These are phyloP conservation scores for Podosphaera fusca DNA, from an alignment of 2,329 filamentous ascomycete genomes.

Conservation along the genomic window DNA sequence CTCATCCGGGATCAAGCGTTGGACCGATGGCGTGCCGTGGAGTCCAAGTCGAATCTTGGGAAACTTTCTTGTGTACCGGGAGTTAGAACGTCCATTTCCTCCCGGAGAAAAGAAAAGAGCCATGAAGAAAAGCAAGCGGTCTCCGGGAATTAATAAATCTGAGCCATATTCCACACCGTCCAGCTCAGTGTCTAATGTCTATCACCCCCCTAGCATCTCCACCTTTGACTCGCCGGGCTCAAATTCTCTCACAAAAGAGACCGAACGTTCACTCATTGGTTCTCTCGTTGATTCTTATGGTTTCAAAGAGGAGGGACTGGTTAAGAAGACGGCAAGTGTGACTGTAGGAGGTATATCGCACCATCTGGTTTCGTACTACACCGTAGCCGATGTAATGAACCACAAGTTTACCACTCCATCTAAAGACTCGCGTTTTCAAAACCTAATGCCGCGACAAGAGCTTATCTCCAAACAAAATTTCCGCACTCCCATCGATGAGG, in stretches of 20 bases:
- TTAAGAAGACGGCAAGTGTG: slow-evolving; percentile 86
- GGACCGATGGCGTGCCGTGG: slow-evolving; percentile 84
- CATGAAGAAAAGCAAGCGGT: slow-evolving; percentile 39
- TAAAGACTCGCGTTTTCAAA: slow-evolving; percentile 25
- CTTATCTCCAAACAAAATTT: slow-evolving; percentile 42
- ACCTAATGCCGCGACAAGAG: slow-evolving; percentile 30
- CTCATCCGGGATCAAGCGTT: slow-evolving; percentile 75
- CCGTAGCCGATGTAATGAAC: slow-evolving; percentile 47
- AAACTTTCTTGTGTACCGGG: slow-evolving; percentile 88
- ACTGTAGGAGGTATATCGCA: slow-evolving; percentile 51
- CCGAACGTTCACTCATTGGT: slow-evolving; percentile 33
- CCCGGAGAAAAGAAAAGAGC: slow-evolving; percentile 71
- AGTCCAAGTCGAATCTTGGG: slow-evolving; percentile 86
- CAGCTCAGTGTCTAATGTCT: slow-evolving; percentile 2
- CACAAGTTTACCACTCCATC: slow-evolving; percentile 32
- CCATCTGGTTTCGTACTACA: slow-evolving; percentile 80
- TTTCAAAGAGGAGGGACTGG: slow-evolving; percentile 59
- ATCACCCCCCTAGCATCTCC: slow-evolving; percentile 4
- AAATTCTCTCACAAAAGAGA: slow-evolving; percentile 13
- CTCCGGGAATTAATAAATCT: slow-evolving; percentile 12
- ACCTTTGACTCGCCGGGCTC: slow-evolving; percentile 7
- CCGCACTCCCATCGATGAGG: slow-evolving; percentile 38
- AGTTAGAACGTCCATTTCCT: slow-evolving; percentile 88
- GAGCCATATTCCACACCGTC: slow-evolving; percentile 5
- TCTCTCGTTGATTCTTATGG: slow-evolving; percentile 76